Base-by-base conservation (phyloP, 495 filamentous ascomycete species). In the Penicillium antarcticum region DNA sequence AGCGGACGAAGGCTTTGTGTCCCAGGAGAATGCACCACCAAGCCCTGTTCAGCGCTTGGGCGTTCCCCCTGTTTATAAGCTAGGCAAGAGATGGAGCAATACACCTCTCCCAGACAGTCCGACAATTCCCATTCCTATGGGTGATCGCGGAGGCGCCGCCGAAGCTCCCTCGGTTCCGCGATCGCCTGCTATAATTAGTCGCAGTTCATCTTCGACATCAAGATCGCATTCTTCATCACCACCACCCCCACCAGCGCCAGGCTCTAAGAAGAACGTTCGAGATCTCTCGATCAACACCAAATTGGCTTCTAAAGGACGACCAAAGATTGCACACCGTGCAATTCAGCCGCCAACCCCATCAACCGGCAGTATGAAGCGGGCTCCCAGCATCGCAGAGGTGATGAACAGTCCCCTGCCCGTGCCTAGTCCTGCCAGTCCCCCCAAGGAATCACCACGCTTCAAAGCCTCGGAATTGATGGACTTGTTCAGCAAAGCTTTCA, bases 281-380 rank as follows among this genome's bases (percentile, higher is more conserved):
- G 71, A 75, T 38, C 71, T 75, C 18, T 74, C 69, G 1, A 75
- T 77, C 38, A 69, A 77, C 42, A 72, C 69, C 12, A 56, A 70
- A 56, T 43, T 75, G 42, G 71, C 74, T 17, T 35, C 67, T 16
- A 50, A 52, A 19, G 64, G 65, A 33, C 60, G 51, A 16, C 48
- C 57, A 12, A 73, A 71, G 38, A 70, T 74, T n/a, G 48, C 59
- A 7, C 74, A 75, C 34, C 56, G 64, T 21, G 69, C 68, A 18
- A 73, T 74, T 14, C 72, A 72, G 43, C 72, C 72, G 16, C 74
- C 74, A 12, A 74, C 72, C 0, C 71, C 74, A 2, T 68, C 53
- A 16, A 61, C 43, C 7, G 34, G 37, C n/a, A 55, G 60, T 7
- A 54, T 50, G 41, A 67, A 65, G 5, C 53, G 62, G 14, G 61